Percentiles rank a stretch among this genome's conserved stretches.
Evolutionary conservation across 345 rosid genomes (phyloP).

Genomic region (Adansonia digitata): DNA sequence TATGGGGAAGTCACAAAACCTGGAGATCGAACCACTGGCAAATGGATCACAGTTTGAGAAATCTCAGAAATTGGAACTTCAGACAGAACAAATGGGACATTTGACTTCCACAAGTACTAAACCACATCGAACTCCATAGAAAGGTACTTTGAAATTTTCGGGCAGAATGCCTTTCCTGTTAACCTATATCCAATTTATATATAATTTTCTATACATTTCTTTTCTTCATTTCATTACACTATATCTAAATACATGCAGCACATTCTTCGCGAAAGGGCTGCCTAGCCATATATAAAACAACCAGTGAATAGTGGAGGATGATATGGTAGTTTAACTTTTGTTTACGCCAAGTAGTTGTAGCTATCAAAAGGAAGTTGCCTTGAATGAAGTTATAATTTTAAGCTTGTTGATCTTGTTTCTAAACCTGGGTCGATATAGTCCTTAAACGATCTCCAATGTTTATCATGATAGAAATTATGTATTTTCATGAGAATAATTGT

Average conservation of each 20-base stretch:
- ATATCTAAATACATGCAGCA: conserved; percentile 1
- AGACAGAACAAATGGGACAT: conserved; percentile 49
- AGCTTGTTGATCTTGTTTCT: neutral
- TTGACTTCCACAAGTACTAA: conserved; percentile 37
- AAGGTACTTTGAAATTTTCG: neutral
- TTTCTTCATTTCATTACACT: neutral
- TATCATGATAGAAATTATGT: neutral
- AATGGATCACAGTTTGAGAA: conserved; percentile 33
- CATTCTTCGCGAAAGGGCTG: neutral
- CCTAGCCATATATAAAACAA: neutral
- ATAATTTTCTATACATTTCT: neutral
- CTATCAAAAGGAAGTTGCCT: neutral
- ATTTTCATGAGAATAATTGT: neutral
- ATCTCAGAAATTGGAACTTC: conserved; percentile 40
- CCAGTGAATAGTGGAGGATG: neutral
- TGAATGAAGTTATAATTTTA: neutral
- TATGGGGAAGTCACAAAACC: conserved; percentile 39
- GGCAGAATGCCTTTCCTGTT: neutral
- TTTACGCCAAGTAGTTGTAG: neutral
- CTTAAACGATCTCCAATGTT: neutral
- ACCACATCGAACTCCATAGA: neutral
- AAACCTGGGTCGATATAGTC: neutral
- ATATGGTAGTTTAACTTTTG: neutral
- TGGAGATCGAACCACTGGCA: conserved; percentile 30
- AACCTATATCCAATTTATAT: neutral